Evolutionary conservation across 2,329 filamentous ascomycete species (phyloP).

Genomic region (Xylaria sp.): DNA sequence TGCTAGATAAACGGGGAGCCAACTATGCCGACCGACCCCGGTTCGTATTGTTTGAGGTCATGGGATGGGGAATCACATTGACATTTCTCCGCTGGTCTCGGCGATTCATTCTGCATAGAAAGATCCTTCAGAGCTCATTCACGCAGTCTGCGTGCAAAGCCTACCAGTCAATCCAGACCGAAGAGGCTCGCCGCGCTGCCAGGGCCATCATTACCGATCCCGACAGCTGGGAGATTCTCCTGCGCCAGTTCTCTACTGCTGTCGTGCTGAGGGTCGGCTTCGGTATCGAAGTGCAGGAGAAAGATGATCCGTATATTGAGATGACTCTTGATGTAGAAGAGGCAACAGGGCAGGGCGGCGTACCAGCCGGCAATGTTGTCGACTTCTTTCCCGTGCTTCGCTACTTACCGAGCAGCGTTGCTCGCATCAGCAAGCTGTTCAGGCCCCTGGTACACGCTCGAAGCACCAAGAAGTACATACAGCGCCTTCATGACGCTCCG

Average conservation of each 20-base stretch:
- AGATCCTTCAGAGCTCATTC: constrained; percentile 58
- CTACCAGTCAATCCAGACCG: constrained; percentile 44
- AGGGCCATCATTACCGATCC: constrained; percentile 25
- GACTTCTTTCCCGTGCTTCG: constrained; percentile 35
- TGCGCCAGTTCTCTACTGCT: constrained; percentile 34
- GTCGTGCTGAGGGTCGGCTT: constrained; percentile 35
- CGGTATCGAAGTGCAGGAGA: constrained; percentile 33
- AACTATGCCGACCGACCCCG: constrained; percentile 59
- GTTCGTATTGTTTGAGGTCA: constrained; percentile 50
- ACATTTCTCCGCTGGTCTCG: constrained; percentile 47
- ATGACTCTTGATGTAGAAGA: constrained; percentile 35
- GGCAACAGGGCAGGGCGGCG: constrained; percentile 35
- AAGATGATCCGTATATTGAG: constrained; percentile 34
- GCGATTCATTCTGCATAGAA: constrained; percentile 58
- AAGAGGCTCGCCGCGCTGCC: constrained; percentile 37
- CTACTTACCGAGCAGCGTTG: constrained; percentile 19
- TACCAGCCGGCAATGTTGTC: constrained; percentile 30
- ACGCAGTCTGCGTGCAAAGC: constrained; percentile 52
- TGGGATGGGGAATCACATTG: constrained; percentile 36
- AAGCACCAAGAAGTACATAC: constrained; percentile 26
- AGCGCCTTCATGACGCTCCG: constrained; percentile 31
- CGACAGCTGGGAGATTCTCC: constrained; percentile 27
- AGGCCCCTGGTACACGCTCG: constrained; percentile 29
- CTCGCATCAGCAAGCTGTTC: constrained; percentile 27
- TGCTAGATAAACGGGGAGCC: constrained; percentile 58